phyloP scores from a whole-genome alignment of 2,329 filamentous ascomycete species.

The Paraconiothyrium sp. region DNA sequence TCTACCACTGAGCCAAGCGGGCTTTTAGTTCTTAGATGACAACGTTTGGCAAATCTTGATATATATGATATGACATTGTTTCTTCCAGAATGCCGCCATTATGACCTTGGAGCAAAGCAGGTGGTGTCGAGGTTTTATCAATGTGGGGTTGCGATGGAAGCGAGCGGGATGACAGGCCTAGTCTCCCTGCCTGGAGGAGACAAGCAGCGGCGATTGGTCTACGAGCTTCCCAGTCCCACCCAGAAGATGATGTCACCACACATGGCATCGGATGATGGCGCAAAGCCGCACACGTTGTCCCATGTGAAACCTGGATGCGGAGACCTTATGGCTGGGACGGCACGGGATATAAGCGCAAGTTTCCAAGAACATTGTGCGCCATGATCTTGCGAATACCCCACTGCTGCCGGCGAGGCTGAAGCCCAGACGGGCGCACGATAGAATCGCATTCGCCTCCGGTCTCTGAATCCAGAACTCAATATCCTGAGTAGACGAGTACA shows the following conservation, averaged over 20 bases:
- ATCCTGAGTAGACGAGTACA: background rate
- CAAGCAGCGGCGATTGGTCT: background rate
- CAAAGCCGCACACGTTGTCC: background rate
- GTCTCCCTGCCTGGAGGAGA: background rate
- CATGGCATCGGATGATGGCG: background rate
- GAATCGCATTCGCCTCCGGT: background rate
- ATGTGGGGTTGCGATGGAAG: background rate
- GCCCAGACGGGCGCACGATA: background rate
- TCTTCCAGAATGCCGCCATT: no score
- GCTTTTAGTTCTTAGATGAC: slow-evolving; percentile 19
- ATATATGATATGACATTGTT: background rate
- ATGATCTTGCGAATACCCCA: slow-evolving; percentile 2
- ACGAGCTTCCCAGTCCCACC: background rate
- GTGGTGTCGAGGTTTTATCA: background rate
- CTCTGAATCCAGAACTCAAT: background rate
- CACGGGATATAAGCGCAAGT: background rate
- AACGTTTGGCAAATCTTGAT: background rate
- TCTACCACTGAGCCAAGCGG: slow-evolving; percentile 50
- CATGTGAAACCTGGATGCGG: slow-evolving; percentile 12
- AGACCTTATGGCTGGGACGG: background rate
- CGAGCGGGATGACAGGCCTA: background rate
- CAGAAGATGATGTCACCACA: slow-evolving; percentile 5
- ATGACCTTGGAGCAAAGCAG: background rate
- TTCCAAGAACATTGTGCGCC: background rate
- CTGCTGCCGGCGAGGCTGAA: slow-evolving; percentile 1